Percentiles rank a stretch among this genome's conserved stretches.
phyloP scores from a whole-genome alignment of 1,284 basidiomycete species.

The Papiliotrema laurentii region DNA sequence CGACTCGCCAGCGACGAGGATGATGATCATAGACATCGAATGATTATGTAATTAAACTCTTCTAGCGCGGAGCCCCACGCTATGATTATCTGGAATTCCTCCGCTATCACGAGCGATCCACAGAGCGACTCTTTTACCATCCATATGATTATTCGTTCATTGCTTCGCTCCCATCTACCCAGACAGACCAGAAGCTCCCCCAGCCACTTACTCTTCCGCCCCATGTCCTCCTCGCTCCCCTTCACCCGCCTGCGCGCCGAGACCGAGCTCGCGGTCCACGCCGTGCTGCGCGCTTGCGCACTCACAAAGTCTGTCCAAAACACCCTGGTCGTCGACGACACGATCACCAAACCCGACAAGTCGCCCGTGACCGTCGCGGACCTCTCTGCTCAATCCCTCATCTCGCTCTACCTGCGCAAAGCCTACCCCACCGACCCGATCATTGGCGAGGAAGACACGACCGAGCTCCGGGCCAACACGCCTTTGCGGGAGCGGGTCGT shows the following conservation, averaged over 20 bases:
- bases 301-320: conserved; percentile 80
- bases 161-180: too few relatives aligned
- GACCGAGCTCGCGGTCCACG: conserved; percentile 69
- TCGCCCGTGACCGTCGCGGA: conserved; percentile 95
- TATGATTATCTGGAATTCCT: too few relatives aligned
- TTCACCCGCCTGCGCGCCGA: conserved; percentile 37
- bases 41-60: neutral
- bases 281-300: conserved; percentile 80
- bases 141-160: too few relatives aligned
- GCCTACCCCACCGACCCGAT: conserved; percentile 84
- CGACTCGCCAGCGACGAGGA: neutral
- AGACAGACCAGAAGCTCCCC: too few relatives aligned
- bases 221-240: conserved; percentile 24
- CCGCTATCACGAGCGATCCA: too few relatives aligned
- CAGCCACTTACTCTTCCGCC: too few relatives aligned
- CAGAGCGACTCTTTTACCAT: too few relatives aligned
- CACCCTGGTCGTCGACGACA: conserved; percentile 79
- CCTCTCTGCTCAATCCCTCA: conserved; percentile 82
- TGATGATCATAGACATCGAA: neutral
- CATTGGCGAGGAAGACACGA: conserved; percentile 92
- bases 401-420: conserved; percentile 67
- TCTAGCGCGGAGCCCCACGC: too few relatives aligned
- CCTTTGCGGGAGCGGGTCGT: conserved; percentile 67
- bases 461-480: conserved; percentile 62
- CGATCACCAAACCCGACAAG: conserved; percentile 86